phyloP scores from a whole-genome alignment of 495 filamentous ascomycete species.

The Lepraria neglecta region DNA sequence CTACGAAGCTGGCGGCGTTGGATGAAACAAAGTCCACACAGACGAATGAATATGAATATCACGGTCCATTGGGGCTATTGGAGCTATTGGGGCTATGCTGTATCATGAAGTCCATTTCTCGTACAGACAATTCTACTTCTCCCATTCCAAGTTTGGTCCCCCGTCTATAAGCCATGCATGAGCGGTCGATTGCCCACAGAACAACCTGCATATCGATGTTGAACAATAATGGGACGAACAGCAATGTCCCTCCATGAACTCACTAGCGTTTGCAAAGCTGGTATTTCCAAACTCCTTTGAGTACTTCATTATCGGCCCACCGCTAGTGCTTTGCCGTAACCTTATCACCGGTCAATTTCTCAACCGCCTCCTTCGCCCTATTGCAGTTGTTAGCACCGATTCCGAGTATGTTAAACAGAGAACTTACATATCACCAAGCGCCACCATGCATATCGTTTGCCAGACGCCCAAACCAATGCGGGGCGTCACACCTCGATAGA shows the following conservation, averaged over 20 bases:
- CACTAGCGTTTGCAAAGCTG: too few relatives aligned
- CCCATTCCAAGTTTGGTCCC: neutral
- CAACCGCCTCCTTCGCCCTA: slow-evolving; percentile 94
- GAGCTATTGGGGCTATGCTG: neutral
- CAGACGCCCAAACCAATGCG: slow-evolving; percentile 92
- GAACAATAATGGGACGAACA: neutral
- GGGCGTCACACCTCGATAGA: slow-evolving; percentile 93
- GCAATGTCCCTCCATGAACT: too few relatives aligned
- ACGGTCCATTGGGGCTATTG: neutral
- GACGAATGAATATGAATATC: neutral
- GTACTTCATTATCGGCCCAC: neutral
- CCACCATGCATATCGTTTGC: slow-evolving; percentile 99
- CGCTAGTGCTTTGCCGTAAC: slow-evolving; percentile 83
- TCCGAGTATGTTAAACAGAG: slow-evolving; percentile 9
- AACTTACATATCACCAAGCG: slow-evolving; percentile 95
- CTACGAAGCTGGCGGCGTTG: too few relatives aligned
- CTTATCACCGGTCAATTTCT: slow-evolving; percentile 88
- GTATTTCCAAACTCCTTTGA: too few relatives aligned
- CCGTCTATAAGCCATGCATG: slow-evolving; percentile 6
- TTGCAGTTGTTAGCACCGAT: slow-evolving; percentile 24
- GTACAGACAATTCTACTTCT: slow-evolving; percentile 10
- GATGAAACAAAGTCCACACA: too few relatives aligned
- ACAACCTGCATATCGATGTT: neutral
- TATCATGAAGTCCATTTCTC: neutral
- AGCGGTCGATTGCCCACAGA: neutral